Percentiles rank a stretch among this genome's conserved stretches.
These are phyloP conservation scores for Osmanthus fragrans DNA, from an alignment of 257 asterid genomes.

Conservation along the genomic window DNA sequence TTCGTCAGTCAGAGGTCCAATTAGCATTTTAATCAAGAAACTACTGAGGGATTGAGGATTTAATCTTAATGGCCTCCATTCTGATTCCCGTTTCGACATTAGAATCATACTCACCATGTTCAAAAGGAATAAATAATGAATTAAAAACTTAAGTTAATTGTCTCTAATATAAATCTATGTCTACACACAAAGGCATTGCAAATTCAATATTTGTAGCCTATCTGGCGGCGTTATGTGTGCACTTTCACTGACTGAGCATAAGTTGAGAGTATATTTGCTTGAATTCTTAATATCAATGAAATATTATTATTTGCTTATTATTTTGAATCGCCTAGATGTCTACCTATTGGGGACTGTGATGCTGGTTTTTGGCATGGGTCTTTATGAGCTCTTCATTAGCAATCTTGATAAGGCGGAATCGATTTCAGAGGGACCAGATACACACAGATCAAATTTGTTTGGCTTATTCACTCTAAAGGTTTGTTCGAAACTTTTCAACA, in stretches of 20 bases:
- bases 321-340: slow-evolving; percentile 46
- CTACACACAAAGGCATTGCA: background rate
- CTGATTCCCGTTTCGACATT: background rate
- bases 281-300: background rate
- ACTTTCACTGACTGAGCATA: background rate
- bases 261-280: background rate
- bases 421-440: slow-evolving; percentile 42
- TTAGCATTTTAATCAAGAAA: background rate
- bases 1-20: no score
- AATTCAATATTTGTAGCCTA: background rate
- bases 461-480: slow-evolving; percentile 91
- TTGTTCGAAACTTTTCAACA: background rate
- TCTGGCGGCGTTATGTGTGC: background rate
- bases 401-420: slow-evolving; percentile 71
- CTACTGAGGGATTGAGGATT: background rate
- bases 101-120: background rate
- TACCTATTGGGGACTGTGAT: slow-evolving; percentile 93
- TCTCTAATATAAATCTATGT: background rate
- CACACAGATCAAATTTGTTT: slow-evolving; percentile 62
- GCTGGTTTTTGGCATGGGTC: slow-evolving; percentile 96
- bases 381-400: slow-evolving; percentile 94
- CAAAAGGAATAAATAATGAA: background rate
- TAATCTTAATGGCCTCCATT: background rate
- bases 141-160: background rate
- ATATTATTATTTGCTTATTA: background rate